Conservation (phyloP, 345 rosid species). For the Aquilaria malaccensis region DNA sequence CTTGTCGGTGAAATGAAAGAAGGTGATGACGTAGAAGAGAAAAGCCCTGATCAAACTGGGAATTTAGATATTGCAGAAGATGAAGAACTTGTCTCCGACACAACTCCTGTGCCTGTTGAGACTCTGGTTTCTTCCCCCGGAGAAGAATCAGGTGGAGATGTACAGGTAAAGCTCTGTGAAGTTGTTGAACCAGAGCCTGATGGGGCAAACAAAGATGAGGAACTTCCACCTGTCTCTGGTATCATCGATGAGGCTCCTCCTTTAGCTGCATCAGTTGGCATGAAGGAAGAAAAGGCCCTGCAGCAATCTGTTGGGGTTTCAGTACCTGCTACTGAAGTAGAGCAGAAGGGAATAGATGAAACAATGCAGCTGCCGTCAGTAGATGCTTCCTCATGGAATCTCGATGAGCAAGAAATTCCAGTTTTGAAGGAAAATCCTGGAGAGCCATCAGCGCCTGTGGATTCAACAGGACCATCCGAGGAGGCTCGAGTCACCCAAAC, state of each 20-base stretch:
- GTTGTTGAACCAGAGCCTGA: background rate
- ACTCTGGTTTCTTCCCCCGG: background rate
- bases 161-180: too few relatives aligned
- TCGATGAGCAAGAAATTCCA: constrained; percentile 13
- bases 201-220: constrained; percentile 7
- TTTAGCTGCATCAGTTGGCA: background rate
- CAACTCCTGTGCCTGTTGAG: constrained; percentile 7
- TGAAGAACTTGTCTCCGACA: constrained; percentile 1
- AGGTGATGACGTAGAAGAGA: constrained; percentile 15
- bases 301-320: constrained; percentile 3
- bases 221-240: constrained; percentile 1
- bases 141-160: constrained; percentile 1
- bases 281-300: constrained; percentile 10
- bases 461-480: constrained; percentile 14
- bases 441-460: constrained; percentile 27
- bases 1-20: constrained; percentile 15
- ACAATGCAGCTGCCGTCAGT: constrained; percentile 1
- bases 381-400: constrained; percentile 9
- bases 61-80: constrained; percentile 8
- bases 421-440: constrained; percentile 16
- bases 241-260: background rate
- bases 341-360: background rate
- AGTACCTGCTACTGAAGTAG: background rate
- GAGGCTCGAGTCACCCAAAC: constrained; percentile 17
- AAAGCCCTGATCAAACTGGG: background rate